Conservation (phyloP, 1,139 yeast genomes). For the Magnusiomyces tetraspermus region DNA sequence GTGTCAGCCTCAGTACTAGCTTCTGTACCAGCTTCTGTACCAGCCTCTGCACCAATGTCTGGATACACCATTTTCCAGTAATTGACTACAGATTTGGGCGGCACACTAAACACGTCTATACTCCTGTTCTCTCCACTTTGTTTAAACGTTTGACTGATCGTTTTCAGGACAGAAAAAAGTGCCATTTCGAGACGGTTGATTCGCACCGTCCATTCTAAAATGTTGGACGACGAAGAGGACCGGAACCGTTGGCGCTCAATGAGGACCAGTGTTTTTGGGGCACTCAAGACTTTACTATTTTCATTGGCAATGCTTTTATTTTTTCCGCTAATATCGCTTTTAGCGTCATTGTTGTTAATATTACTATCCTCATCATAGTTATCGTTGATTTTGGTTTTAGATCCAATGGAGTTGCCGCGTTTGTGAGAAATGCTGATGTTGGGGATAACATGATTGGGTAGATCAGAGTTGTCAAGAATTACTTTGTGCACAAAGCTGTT, state of each 20-base stretch:
- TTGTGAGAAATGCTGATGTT: neutral
- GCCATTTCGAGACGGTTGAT: slow-evolving; percentile 47
- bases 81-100: slow-evolving; percentile 8
- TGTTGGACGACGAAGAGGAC: slow-evolving; percentile 37
- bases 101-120: neutral
- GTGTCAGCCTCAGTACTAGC: neutral
- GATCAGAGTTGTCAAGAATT: neutral
- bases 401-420: no score
- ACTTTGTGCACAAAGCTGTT: neutral
- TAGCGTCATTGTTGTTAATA: no score
- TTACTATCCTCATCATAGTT: no score
- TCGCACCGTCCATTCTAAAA: slow-evolving; percentile 43
- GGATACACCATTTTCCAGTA: slow-evolving; percentile 8
- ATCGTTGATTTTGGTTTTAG: no score
- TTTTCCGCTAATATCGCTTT: no score
- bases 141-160: slow-evolving; percentile 17
- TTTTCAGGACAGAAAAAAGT: slow-evolving; percentile 30
- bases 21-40: neutral
- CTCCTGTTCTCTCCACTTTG: slow-evolving; percentile 15
- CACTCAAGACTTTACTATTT: neutral
- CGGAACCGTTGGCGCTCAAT: slow-evolving; percentile 51
- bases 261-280: slow-evolving; percentile 37
- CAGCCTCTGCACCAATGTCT: neutral
- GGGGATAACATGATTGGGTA: neutral
- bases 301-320: neutral